Evolutionary conservation across 176 grass and related monocot species (phyloP).

Genomic region (Triticum timopheevii): DNA sequence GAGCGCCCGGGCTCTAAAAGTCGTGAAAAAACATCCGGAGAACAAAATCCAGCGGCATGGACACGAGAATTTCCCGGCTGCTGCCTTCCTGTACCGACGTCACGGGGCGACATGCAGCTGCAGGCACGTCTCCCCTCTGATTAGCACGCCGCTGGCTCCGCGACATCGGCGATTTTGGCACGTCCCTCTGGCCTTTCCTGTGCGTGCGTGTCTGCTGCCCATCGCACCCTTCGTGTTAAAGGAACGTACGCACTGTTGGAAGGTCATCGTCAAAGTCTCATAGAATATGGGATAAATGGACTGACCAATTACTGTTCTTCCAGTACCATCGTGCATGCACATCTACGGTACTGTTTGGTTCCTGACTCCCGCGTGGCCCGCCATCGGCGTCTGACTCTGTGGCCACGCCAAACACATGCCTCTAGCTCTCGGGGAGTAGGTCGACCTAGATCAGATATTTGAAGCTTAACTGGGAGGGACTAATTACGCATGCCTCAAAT

Average conservation of each 20-base stretch:
- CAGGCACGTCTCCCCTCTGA: background rate
- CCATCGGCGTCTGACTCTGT: background rate
- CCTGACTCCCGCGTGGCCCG: background rate
- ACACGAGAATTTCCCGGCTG: no score
- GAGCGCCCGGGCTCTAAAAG: no score
- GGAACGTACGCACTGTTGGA: background rate
- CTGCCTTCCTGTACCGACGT: no score
- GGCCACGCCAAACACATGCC: constrained; percentile 12
- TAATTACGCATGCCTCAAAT: no score
- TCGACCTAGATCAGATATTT: no score
- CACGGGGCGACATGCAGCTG: no score
- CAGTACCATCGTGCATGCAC: background rate
- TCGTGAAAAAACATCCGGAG: no score
- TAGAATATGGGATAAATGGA: background rate
- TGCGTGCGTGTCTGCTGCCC: background rate
- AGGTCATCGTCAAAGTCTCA: background rate
- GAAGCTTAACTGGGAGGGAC: no score
- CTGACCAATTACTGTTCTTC: background rate
- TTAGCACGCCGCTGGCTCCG: background rate
- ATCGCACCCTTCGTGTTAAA: background rate
- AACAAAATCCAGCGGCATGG: no score
- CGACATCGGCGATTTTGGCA: background rate
- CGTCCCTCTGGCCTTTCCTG: background rate
- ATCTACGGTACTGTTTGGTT: background rate
- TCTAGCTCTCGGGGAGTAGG: no score